Evolutionary conservation across 2,329 filamentous ascomycete species (phyloP), one percentile per base, ranked within the genome.

Genomic region (Huntiella moniliformis): DNA sequence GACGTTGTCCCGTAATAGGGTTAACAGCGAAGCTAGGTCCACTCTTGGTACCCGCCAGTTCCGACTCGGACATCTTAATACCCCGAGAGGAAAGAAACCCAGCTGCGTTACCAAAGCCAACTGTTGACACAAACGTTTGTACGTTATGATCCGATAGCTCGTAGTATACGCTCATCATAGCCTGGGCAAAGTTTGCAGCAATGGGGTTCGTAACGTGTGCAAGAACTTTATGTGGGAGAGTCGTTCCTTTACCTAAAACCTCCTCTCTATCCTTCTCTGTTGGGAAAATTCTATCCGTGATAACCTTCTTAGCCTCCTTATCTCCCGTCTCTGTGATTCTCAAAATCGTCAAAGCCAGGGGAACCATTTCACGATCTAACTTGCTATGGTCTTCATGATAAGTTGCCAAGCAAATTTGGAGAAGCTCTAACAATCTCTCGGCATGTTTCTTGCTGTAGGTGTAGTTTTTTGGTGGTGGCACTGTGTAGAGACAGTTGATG

Each of bases 61-160:
- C 47, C 16, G 46, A 44, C 13, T 51, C 47, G 5, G 50, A 52
- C 36, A 52, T 46, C 28, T 49, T 51, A 48, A 60, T 57, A 8
- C 54, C 56, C 53, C 78, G 71, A 7, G 75, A 63, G 1, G 77
- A 73, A 12, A 98, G 65, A 57, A 91, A 94, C 0, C 91, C 91
- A 0, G 86, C 83, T 0, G 91, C 91, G 56, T 83, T 94, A 0
- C 91, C 91, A 57, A 94, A 98, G 0, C 91, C 91, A 10, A 98
- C 83, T 53, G 95, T 95, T 44, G 82, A 71, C 1, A 96, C 82
- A 56, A 95, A 91, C 28, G 70, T 80, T 12, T 71, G 72, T 0
- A 87, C 74, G 54, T 95, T 78, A 54, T 78, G 82, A 52, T 79
- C 80, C 0, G 86, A 94, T 22, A 96, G 68, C 52, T 92, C 82